Evolutionary conservation across 1,139 yeast genomes (phyloP), one percentile per base, ranked within the genome.

Genomic region (Pichia sp.): DNA sequence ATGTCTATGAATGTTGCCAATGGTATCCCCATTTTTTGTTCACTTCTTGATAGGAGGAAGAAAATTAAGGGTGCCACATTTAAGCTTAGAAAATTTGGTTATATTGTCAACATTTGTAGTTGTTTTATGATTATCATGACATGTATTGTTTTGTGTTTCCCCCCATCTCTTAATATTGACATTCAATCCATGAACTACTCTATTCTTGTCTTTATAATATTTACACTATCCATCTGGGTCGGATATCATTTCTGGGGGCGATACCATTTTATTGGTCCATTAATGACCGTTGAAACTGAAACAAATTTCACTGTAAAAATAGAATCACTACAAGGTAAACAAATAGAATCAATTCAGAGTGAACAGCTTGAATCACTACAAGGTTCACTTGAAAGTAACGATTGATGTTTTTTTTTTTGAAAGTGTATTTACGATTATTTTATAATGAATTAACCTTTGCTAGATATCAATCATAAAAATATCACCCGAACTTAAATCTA

Each of bases 151-250:
- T 71, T 87, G 40, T 83, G 92, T 53, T 67, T 84, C 60, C 95
- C 95, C 2, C 83, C 90, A 0, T 79, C 79, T 35, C 69, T 83
- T 45, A 85, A 84, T 44, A 74, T 87, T 16, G 74, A 78, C 4
- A 71, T 76, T 56, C 60, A 61, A 22, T 71, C 79, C 8, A 83
- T 87, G 90, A 87, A 87, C 62, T 87, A 84, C 59, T 86, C 95
- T 0, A 63, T 80, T 23, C 73, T 75, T 20, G 92, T 82, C 4
- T 76, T 82, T 48, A 46, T 69, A 0, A 56, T 71, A 1, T 79
- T 82, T 51, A 61, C 76, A 1, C 56, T 68, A 0, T 56, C 75
- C 33, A 76, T 82, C 3, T 66, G 78, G 1, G 45, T 74, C 2
- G 68, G 81, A 4, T 83, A 77, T 62, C 64, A 66, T 41, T 57